Conservation (phyloP, 2,329 filamentous ascomycete genomes). For the Exserohilum rostratum region DNA sequence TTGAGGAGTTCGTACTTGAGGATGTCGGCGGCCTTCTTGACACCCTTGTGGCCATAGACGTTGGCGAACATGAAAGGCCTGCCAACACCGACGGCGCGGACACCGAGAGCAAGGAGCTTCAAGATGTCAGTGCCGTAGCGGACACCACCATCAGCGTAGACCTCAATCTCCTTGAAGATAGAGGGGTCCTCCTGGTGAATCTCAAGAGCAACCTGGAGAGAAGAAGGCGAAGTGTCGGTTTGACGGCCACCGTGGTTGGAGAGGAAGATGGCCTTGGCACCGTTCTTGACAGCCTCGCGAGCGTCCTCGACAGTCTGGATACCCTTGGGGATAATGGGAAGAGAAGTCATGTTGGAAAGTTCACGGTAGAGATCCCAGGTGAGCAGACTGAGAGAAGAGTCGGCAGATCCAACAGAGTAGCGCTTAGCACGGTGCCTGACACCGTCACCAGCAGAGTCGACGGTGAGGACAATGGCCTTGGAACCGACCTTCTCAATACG, state of each 20-base stretch:
- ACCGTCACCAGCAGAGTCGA: constrained; percentile 50
- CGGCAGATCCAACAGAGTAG: constrained; percentile 40
- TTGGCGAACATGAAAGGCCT: constrained; percentile 60
- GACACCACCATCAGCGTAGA: constrained; percentile 51
- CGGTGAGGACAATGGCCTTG: constrained; percentile 51
- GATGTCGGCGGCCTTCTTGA: constrained; percentile 61
- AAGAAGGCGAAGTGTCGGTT: constrained; percentile 62
- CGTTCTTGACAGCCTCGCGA: constrained; percentile 43
- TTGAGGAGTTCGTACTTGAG: constrained; percentile 58
- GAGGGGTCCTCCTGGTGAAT: constrained; percentile 64
- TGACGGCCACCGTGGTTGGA: constrained; percentile 52
- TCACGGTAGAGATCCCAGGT: constrained; percentile 46
- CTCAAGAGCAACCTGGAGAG: constrained; percentile 77
- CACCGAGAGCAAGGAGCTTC: constrained; percentile 49
- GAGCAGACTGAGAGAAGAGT: constrained; percentile 37
- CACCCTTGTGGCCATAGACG: constrained; percentile 65
- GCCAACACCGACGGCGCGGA: constrained; percentile 54
- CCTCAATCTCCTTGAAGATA: constrained; percentile 49
- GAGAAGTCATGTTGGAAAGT: constrained; percentile 45
- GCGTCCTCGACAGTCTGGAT: constrained; percentile 51
- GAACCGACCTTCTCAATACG: constrained; percentile 43
- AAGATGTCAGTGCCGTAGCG: constrained; percentile 49
- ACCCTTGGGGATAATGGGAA: constrained; percentile 51
- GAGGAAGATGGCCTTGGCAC: constrained; percentile 49
- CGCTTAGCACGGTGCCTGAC: constrained; percentile 46